phyloP scores from a whole-genome alignment of 257 asterid species.

The Nicotiana tomentosiformis region DNA sequence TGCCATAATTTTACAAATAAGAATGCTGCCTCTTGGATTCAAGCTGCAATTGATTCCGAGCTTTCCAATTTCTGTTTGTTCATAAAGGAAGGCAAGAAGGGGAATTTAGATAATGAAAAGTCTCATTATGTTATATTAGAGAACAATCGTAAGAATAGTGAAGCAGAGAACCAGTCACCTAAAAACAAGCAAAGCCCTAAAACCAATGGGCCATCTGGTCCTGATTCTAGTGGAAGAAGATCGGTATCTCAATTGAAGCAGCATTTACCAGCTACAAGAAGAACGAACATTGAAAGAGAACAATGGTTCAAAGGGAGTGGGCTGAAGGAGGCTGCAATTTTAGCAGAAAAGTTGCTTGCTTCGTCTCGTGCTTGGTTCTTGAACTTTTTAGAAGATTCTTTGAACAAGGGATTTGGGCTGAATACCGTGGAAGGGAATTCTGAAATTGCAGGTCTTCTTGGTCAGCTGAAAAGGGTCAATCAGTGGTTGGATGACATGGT shows the following conservation, averaged over 20 bases:
- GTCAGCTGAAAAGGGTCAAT: conserved; percentile 74
- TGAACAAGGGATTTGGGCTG: conserved; percentile 40
- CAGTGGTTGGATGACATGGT: conserved; percentile 66
- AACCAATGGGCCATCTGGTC: conserved; percentile 13
- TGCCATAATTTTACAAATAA: conserved; percentile 20
- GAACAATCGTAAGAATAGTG: conserved; percentile 25
- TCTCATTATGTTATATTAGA: conserved; percentile 42
- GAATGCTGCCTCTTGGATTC: conserved; percentile 68
- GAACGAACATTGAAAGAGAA: conserved; percentile 20
- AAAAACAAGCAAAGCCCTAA: conserved; percentile 24
- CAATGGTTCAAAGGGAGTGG: conserved; percentile 37
- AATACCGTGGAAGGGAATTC: conserved; percentile 26
- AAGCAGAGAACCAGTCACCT: conserved; percentile 24
- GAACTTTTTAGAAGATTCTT: conserved; percentile 54
- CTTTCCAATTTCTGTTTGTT: conserved; percentile 66
- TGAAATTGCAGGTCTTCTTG: conserved; percentile 47
- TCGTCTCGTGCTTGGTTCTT: conserved; percentile 66
- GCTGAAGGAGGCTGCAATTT: conserved; percentile 40
- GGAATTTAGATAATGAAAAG: conserved; percentile 27
- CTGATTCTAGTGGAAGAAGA: conserved; percentile 21
- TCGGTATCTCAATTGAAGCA: conserved; percentile 24
- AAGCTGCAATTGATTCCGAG: conserved; percentile 70
- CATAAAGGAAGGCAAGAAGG: conserved; percentile 39
- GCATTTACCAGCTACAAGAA: conserved; percentile 21
- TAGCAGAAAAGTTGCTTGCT: conserved; percentile 49